Evolutionary conservation across 257 asterid species (phyloP).

Genomic region (Echites panduratus): DNA sequence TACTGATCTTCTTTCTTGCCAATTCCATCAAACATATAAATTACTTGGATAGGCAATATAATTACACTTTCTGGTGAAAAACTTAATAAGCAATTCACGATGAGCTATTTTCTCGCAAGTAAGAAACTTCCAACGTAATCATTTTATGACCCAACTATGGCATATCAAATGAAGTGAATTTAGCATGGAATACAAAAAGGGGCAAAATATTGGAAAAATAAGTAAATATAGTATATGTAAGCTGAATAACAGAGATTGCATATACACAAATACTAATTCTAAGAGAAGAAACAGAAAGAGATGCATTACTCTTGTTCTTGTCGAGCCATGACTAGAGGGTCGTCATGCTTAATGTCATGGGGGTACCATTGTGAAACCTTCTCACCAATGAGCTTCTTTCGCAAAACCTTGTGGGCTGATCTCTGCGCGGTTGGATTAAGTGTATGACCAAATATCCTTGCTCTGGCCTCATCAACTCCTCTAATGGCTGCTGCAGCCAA

Average conservation of each 20-base stretch:
- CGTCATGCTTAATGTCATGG: slow-evolving; percentile 57
- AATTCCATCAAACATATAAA: not conserved
- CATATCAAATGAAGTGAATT: not conserved
- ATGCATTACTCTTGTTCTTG: slow-evolving; percentile 60
- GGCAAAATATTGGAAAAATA: not conserved
- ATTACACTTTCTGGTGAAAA: not conserved
- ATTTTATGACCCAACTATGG: not conserved
- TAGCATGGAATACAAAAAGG: not conserved
- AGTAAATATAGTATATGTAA: not conserved
- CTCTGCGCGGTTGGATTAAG: slow-evolving; percentile 71
- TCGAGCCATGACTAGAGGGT: slow-evolving; percentile 61
- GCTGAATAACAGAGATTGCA: not conserved
- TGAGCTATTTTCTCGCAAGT: not conserved
- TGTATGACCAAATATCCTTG: slow-evolving; percentile 80
- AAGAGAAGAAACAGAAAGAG: not conserved
- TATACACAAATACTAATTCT: not conserved
- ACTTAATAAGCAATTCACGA: not conserved
- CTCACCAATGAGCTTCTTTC: slow-evolving; percentile 91
- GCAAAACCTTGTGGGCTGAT: slow-evolving; percentile 75
- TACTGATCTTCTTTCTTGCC: not conserved
- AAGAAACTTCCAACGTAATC: not conserved
- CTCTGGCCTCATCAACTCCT: slow-evolving; percentile 82
- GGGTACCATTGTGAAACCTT: slow-evolving; percentile 86
- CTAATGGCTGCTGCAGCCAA: slow-evolving; percentile 62
- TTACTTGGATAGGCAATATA: not conserved